These are phyloP conservation scores for Panicum virgatum DNA, from an alignment of 202 grass and related monocot genomes.

Conservation along the genomic window DNA sequence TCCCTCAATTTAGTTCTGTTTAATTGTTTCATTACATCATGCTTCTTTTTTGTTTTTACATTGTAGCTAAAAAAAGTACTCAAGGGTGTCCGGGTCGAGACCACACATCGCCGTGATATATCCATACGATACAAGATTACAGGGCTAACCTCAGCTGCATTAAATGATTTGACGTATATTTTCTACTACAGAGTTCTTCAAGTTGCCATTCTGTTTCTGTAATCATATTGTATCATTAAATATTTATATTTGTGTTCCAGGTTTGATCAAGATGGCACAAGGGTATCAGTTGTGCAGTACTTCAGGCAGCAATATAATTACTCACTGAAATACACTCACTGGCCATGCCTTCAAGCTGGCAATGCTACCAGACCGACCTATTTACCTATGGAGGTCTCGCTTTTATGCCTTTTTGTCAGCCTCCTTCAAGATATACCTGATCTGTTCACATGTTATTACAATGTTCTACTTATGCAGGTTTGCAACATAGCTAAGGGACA, in stretches of 20 bases:
- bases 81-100: slow-evolving; percentile 53
- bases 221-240: background rate
- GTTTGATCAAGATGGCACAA: slow-evolving; percentile 60
- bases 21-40: background rate
- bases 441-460: background rate
- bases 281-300: slow-evolving; percentile 59
- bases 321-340: slow-evolving; percentile 43
- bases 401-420: background rate
- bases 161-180: slow-evolving; percentile 57
- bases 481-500: slow-evolving; percentile 70
- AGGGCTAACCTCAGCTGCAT: slow-evolving; percentile 47
- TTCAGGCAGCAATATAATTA: slow-evolving; percentile 57
- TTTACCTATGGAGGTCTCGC: slow-evolving; percentile 75
- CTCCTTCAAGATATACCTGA: background rate
- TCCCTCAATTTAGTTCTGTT: background rate
- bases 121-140: slow-evolving; percentile 62
- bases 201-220: slow-evolving; percentile 2
- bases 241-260: slow-evolving; percentile 31
- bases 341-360: slow-evolving; percentile 80
- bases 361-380: slow-evolving; percentile 50
- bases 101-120: slow-evolving; percentile 46
- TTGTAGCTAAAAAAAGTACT: slow-evolving; percentile 77
- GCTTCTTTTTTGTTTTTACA: background rate
- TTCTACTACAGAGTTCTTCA: background rate
- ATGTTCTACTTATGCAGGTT: slow-evolving; percentile 42